Evolutionary conservation across 2,329 filamentous ascomycete genomes (phyloP).

Genomic region (Emericellopsis atlantica): DNA sequence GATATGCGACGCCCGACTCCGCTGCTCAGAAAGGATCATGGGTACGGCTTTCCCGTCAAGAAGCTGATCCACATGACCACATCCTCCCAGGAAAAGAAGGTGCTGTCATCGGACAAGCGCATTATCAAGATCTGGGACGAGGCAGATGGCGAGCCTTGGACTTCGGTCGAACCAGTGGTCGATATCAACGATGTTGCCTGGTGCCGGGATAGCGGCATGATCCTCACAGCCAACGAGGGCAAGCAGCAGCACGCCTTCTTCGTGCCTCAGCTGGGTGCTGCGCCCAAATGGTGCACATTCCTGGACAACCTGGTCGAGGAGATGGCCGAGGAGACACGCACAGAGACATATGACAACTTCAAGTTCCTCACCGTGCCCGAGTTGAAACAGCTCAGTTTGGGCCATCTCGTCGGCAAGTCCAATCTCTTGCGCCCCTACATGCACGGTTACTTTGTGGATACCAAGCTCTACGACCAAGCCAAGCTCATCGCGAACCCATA

Average conservation of each 20-base stretch:
- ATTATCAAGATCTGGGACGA: slow-evolving; percentile 95
- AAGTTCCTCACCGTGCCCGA: slow-evolving; percentile 91
- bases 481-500: slow-evolving; percentile 87
- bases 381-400: slow-evolving; percentile 71
- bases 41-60: slow-evolving; percentile 85
- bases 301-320: slow-evolving; percentile 96
- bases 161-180: slow-evolving; percentile 85
- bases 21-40: slow-evolving; percentile 84
- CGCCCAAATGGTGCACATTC: slow-evolving; percentile 93
- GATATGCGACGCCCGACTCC: slow-evolving; percentile 82
- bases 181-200: slow-evolving; percentile 92
- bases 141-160: slow-evolving; percentile 75
- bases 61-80: slow-evolving; percentile 65
- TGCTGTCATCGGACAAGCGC: slow-evolving; percentile 83
- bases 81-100: slow-evolving; percentile 67
- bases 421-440: slow-evolving; percentile 89
- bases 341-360: slow-evolving; percentile 95
- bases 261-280: slow-evolving; percentile 83
- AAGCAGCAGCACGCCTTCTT: slow-evolving; percentile 92
- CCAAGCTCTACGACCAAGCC: slow-evolving; percentile 91
- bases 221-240: slow-evolving; percentile 93
- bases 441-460: slow-evolving; percentile 97
- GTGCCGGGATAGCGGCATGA: slow-evolving; percentile 86
- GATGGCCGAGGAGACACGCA: slow-evolving; percentile 74
- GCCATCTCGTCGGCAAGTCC: slow-evolving; percentile 82